A percentile compares a stretch with the other conserved stretches of the same genome.
phyloP scores from a whole-genome alignment of 306 rosid genomes.

The Pyrus pyrifolia region DNA sequence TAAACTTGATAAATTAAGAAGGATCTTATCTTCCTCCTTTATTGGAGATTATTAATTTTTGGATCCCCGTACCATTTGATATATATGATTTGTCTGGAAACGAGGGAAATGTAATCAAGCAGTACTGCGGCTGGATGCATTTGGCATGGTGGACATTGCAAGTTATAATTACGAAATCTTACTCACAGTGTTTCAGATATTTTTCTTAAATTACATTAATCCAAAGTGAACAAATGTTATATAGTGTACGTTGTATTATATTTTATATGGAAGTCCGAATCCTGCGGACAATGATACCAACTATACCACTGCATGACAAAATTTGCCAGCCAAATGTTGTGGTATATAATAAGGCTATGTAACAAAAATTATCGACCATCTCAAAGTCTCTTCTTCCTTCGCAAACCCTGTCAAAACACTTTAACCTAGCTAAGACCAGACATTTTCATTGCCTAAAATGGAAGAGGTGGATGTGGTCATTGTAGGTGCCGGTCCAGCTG shows the following conservation, averaged over 20 bases:
- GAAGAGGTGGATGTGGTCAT: constrained; percentile 42
- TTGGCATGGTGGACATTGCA: not conserved
- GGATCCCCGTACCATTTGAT: not conserved
- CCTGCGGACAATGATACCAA: not conserved
- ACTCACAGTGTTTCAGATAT: not conserved
- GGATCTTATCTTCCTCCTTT: not conserved
- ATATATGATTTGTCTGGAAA: not conserved
- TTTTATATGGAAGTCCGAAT: not conserved
- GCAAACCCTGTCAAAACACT: too few relatives aligned
- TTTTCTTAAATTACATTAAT: not conserved
- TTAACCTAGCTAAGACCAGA: not conserved
- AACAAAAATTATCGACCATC: too few relatives aligned
- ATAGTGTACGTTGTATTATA: too few relatives aligned
- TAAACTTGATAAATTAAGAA: too few relatives aligned
- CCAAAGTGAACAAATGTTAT: not conserved
- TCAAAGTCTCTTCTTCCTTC: too few relatives aligned
- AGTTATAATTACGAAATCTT: not conserved
- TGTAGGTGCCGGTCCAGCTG: constrained; percentile 64
- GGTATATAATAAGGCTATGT: too few relatives aligned
- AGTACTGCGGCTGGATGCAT: too few relatives aligned
- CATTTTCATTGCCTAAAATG: not conserved
- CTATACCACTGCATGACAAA: too few relatives aligned
- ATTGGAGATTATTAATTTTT: not conserved
- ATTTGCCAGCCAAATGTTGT: too few relatives aligned
- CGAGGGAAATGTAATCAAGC: not conserved